These are phyloP conservation scores for Penicillium sp. DNA, from an alignment of 2,329 filamentous ascomycete genomes.

Conservation along the genomic window DNA sequence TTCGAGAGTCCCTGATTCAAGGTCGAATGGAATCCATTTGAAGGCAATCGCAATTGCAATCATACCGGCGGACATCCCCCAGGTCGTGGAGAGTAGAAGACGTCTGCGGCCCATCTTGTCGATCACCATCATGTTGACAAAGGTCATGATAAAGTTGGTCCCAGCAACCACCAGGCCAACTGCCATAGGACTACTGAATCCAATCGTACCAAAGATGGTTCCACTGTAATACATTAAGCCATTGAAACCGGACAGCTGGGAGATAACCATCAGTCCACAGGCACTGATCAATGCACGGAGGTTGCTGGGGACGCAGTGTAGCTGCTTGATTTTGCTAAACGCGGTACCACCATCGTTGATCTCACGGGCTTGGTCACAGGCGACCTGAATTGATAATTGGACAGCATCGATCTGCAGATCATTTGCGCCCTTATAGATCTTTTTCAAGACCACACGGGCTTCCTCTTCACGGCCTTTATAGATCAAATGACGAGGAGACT, in stretches of 20 bases:
- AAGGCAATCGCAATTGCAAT: conserved; percentile 49
- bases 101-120: conserved; percentile 48
- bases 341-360: conserved; percentile 43
- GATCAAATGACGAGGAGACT: conserved; percentile 26
- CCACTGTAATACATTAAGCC: conserved; percentile 46
- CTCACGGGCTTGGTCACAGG: conserved; percentile 43
- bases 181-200: conserved; percentile 52
- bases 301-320: conserved; percentile 41
- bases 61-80: conserved; percentile 48
- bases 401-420: conserved; percentile 48
- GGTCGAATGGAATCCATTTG: conserved; percentile 49
- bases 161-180: conserved; percentile 40
- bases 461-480: conserved; percentile 21
- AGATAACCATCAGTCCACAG: conserved; percentile 55
- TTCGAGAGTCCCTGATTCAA: conserved; percentile 33
- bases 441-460: conserved; percentile 35
- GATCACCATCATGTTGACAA: conserved; percentile 49
- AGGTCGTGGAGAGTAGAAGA: conserved; percentile 46
- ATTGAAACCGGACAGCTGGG: conserved; percentile 51
- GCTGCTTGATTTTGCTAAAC: conserved; percentile 48
- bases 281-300: conserved; percentile 46
- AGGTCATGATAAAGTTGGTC: conserved; percentile 49
- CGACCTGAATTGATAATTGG: conserved; percentile 42
- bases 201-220: conserved; percentile 23
- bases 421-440: conserved; percentile 31